phyloP scores from a whole-genome alignment of 768 basidiomycete species.

The Mycena rebaudengoi region DNA sequence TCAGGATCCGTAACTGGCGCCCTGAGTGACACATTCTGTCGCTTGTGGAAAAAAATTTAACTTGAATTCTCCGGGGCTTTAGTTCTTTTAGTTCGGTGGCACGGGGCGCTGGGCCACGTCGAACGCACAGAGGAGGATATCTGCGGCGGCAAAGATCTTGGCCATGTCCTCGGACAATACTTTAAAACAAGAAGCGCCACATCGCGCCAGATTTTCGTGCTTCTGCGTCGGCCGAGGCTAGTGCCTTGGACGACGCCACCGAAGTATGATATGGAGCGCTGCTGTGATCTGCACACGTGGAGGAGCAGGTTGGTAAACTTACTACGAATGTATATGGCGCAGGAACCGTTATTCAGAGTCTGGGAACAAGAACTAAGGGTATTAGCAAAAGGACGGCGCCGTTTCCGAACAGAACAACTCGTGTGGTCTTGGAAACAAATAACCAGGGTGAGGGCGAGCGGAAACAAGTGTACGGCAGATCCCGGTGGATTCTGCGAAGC shows the following conservation, averaged over 20 bases:
- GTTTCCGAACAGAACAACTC: background rate
- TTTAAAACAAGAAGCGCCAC: slow-evolving; percentile 3
- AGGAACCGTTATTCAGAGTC: slow-evolving; percentile 3
- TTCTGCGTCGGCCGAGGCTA: slow-evolving; percentile 13
- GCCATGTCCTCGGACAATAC: slow-evolving; percentile 15
- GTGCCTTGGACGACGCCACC: slow-evolving; percentile 16
- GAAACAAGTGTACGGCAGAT: background rate
- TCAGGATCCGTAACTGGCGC: slow-evolving; percentile 1
- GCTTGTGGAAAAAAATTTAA: background rate
- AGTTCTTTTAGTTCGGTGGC: slow-evolving; percentile 13
- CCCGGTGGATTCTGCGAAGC: background rate
- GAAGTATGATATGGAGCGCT: slow-evolving; percentile 8
- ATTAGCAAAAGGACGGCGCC: background rate
- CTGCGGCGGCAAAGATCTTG: background rate
- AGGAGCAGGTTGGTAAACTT: slow-evolving; percentile 16
- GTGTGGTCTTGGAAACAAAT: background rate
- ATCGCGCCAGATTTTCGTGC: slow-evolving; percentile 22
- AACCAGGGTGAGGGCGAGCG: background rate
- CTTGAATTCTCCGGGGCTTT: background rate
- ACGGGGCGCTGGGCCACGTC: slow-evolving; percentile 1
- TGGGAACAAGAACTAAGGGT: slow-evolving; percentile 1
- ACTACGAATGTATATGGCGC: slow-evolving; percentile 8
- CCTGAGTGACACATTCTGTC: background rate
- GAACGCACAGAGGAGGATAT: slow-evolving; percentile 4
- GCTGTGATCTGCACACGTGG: slow-evolving; percentile 16